phyloP scores from a whole-genome alignment of 78 protist species.

The Protostelium mycophagum region DNA sequence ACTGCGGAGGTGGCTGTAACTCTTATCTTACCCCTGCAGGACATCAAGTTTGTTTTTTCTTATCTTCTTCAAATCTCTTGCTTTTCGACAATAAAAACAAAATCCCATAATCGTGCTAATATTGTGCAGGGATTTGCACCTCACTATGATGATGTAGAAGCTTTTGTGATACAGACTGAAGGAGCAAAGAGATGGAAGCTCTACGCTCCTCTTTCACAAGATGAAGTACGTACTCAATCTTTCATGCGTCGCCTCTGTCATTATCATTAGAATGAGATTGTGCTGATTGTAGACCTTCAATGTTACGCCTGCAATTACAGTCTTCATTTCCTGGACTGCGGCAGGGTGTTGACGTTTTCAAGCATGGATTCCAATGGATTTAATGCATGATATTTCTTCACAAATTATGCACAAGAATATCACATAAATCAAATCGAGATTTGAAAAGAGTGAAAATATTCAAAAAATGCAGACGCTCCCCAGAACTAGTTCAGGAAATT shows the following conservation, averaged over 20 bases:
- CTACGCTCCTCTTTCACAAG: conserved; percentile 27
- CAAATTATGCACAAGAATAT: too few species aligned
- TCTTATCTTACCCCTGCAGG: conserved; percentile 84
- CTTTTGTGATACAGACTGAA: conserved; percentile 78
- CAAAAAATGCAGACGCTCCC: conserved; percentile 5
- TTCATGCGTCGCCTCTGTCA: neutral
- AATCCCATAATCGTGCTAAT: neutral
- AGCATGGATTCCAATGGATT: neutral
- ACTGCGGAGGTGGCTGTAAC: conserved; percentile 74
- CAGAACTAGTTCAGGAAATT: conserved; percentile 10
- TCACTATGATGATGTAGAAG: conserved; percentile 92
- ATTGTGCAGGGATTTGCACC: conserved; percentile 83
- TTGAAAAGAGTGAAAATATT: neutral
- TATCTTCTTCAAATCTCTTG: neutral
- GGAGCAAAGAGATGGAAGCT: conserved; percentile 84
- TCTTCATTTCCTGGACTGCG: too few species aligned
- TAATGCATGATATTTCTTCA: neutral
- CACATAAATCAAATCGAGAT: conserved; percentile 34
- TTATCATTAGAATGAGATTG: too few species aligned
- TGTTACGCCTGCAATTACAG: too few species aligned
- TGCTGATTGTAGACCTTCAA: too few species aligned
- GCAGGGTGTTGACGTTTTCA: too few species aligned
- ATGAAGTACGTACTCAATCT: neutral
- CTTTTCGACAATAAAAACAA: neutral
- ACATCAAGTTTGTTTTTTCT: conserved; percentile 11